phyloP scores from a whole-genome alignment of 805 yeast genomes.

The Candida sanyiensis region DNA sequence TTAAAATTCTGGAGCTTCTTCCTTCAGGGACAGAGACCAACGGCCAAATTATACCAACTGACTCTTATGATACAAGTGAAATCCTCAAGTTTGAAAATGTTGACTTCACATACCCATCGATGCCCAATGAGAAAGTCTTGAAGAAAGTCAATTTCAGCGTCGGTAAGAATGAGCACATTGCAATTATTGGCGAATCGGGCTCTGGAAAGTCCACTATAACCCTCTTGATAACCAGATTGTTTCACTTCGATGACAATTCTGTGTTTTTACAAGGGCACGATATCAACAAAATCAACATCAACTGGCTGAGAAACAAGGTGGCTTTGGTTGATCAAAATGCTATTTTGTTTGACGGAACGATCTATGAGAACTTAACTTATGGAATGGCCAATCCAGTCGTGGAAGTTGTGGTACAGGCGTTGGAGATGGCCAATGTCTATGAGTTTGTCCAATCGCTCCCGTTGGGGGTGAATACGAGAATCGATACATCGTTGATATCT shows the following conservation, averaged over 20 bases:
- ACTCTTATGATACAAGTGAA: slow-evolving; percentile 16
- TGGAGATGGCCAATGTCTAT: slow-evolving; percentile 43
- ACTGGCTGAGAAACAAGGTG: slow-evolving; percentile 45
- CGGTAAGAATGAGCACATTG: slow-evolving; percentile 45
- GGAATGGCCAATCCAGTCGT: slow-evolving; percentile 39
- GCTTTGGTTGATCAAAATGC: slow-evolving; percentile 77
- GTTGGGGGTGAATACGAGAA: slow-evolving; percentile 49
- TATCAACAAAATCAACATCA: slow-evolving; percentile 39
- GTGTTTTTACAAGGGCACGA: slow-evolving; percentile 44
- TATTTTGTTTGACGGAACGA: slow-evolving; percentile 63
- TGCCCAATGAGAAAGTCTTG: slow-evolving; percentile 31
- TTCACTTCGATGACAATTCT: slow-evolving; percentile 33
- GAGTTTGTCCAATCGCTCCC: slow-evolving; percentile 52
- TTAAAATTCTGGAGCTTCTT: slow-evolving; percentile 33
- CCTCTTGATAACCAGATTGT: slow-evolving; percentile 50
- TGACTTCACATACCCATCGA: slow-evolving; percentile 43
- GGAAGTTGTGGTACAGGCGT: slow-evolving; percentile 32
- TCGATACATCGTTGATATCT: slow-evolving; percentile 55
- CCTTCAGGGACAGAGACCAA: slow-evolving; percentile 33
- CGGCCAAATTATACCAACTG: slow-evolving; percentile 30
- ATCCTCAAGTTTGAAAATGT: slow-evolving; percentile 40
- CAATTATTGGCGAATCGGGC: slow-evolving; percentile 83
- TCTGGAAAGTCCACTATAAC: slow-evolving; percentile 83
- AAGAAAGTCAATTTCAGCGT: slow-evolving; percentile 40
- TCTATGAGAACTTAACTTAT: slow-evolving; percentile 65